Base-by-base conservation (phyloP, 305 asterid genomes). In the Petunia hybrid region DNA sequence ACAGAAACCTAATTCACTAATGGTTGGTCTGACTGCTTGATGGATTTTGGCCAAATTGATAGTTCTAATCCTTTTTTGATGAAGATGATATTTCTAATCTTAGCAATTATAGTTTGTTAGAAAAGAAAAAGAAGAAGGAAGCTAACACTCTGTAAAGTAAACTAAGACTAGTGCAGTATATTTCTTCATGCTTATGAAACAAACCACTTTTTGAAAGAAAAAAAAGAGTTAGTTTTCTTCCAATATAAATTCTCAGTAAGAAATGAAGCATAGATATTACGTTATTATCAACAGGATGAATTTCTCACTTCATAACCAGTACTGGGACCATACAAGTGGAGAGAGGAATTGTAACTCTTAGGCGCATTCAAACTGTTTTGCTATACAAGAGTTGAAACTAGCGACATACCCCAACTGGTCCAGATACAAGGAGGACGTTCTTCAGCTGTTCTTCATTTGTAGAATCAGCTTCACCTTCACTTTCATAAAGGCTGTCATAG, bases 391-490 rank as follows among this genome's bases (percentile, higher is more conserved):
- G 16, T 55, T 77, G 43, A 82, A 69, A 46, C 67, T 55, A 68
- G 77, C 45, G 70, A 80, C 60, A 64, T 91, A 95, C 99, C 99
- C 99, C 99, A 92, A 94, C 94, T 83, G 98, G 99, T 77, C 99
- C 99, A 80, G 92, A 91, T 83, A 93, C 89, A 78, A 96, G 86
- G 83, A 97, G 97, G 81, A 93, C 97, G 85, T 94, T 97, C 90
- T 90, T 92, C 91, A 97, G 89, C 82, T 77, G 81, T 55, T 88
- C 92, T 86, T 94, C 95, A 66, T 90, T 88, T 61, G 63, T 64
- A 80, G 84, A 79, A 67, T 93, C 93, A 55, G 89, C 85, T 80
- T 88, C 94, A 81, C 86, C 84, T 80, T 87, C 97, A 82, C 95
- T 93, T 77, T 78, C 92, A 81, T 82, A 85, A 78, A 80, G 85